A percentile compares a stretch with the other conserved stretches of the same genome.
These are phyloP conservation scores for Acer saccharum DNA, from an alignment of 345 rosid genomes.

Conservation along the genomic window DNA sequence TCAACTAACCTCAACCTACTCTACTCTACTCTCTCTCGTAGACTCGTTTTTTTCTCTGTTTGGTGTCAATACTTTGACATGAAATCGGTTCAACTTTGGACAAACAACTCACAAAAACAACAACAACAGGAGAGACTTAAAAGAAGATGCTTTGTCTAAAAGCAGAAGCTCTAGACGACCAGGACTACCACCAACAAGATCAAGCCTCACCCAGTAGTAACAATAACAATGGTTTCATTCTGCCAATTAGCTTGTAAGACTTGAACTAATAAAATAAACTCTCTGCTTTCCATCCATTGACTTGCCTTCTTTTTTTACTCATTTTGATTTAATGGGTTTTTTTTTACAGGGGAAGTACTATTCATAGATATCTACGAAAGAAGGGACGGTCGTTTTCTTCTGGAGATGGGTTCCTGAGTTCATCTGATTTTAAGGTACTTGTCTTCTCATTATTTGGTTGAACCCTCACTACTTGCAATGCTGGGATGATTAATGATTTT, in stretches of 20 bases:
- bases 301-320: not conserved
- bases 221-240: constrained; percentile 35
- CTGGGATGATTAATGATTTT: not conserved
- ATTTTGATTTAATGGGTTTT: constrained; percentile 14
- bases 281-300: not conserved
- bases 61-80: not conserved
- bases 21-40: not conserved
- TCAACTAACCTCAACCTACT: not conserved
- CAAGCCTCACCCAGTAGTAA: constrained; percentile 33
- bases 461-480: constrained; percentile 1
- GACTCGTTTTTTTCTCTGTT: no score
- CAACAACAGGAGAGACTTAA: not conserved
- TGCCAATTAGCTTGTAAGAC: constrained; percentile 55
- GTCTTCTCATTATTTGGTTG: not conserved
- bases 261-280: not conserved
- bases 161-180: constrained; percentile 57
- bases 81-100: not conserved
- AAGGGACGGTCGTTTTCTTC: constrained; percentile 55
- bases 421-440: constrained; percentile 53
- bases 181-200: constrained; percentile 15
- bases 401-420: constrained; percentile 49
- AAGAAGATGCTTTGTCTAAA: constrained; percentile 58
- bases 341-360: constrained; percentile 50
- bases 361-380: constrained; percentile 54
- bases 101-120: not conserved